phyloP scores from a whole-genome alignment of 176 grass and related monocot genomes.

The Zoysia japonica region DNA sequence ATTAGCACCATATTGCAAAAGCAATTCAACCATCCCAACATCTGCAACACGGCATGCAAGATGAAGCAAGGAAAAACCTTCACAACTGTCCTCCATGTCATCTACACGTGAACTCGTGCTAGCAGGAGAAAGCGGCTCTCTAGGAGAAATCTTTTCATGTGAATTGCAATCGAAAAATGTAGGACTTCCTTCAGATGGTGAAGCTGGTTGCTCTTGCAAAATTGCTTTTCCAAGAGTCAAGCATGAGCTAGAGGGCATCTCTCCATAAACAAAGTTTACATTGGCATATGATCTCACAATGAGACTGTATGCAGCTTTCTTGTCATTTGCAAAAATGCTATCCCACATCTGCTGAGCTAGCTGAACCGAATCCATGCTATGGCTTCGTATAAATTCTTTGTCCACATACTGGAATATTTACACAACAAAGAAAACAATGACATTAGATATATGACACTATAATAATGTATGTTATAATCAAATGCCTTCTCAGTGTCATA shows the following conservation, averaged over 20 bases:
- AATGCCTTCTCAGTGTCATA: constrained; percentile 20
- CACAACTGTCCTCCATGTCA: constrained; percentile 53
- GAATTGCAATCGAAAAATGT: constrained; percentile 55
- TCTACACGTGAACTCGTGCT: constrained; percentile 57
- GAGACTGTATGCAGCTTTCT: constrained; percentile 73
- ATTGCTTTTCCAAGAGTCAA: constrained; percentile 69
- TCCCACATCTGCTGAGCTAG: constrained; percentile 81
- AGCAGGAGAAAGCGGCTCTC: constrained; percentile 45
- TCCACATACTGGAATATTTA: constrained; percentile 82
- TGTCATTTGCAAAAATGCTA: constrained; percentile 67
- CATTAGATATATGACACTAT: constrained; percentile 20
- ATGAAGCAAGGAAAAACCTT: constrained; percentile 95
- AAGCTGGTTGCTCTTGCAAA: constrained; percentile 61
- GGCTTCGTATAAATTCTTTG: constrained; percentile 65
- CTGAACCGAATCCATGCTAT: constrained; percentile 54
- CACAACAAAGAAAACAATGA: not conserved
- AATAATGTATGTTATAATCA: not conserved
- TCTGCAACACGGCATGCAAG: constrained; percentile 80
- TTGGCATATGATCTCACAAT: constrained; percentile 73
- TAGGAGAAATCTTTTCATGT: constrained; percentile 52
- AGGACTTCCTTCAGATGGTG: constrained; percentile 56
- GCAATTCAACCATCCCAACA: constrained; percentile 87
- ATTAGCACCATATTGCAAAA: constrained; percentile 89
- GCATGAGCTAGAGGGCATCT: constrained; percentile 39
- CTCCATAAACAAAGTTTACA: constrained; percentile 73